A percentile compares a stretch with the other conserved stretches of the same genome.
These are phyloP conservation scores for Calonectria henricotiae DNA, from an alignment of 2,329 filamentous ascomycete species.

Conservation along the genomic window DNA sequence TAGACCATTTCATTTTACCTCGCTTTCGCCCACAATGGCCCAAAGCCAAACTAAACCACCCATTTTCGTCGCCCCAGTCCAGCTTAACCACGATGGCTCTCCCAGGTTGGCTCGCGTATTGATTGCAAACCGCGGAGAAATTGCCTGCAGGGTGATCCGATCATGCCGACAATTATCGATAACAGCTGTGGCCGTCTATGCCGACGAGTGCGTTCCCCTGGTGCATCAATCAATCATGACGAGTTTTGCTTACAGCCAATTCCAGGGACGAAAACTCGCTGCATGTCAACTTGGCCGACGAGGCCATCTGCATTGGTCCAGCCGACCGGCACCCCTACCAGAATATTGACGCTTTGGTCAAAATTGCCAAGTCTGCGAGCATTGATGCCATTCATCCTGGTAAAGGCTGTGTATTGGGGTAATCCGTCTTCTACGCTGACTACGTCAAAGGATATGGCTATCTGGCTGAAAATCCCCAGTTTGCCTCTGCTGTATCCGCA, in stretches of 20 bases:
- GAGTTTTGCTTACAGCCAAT: not conserved
- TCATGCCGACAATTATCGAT: constrained; percentile 60
- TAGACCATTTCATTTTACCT: too few relatives aligned
- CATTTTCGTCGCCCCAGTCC: constrained; percentile 3
- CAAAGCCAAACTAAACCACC: not conserved
- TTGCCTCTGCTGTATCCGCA: constrained; percentile 67
- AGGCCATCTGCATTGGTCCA: constrained; percentile 37
- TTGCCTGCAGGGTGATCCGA: constrained; percentile 43
- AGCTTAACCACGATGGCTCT: constrained; percentile 4
- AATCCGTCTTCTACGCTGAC: not conserved
- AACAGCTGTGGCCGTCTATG: constrained; percentile 71
- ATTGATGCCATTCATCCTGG: constrained; percentile 51
- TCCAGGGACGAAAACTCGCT: constrained; percentile 34
- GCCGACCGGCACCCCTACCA: constrained; percentile 36
- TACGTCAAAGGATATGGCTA: constrained; percentile 36
- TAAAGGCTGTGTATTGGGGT: not conserved
- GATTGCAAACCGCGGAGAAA: constrained; percentile 50
- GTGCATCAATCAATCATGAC: not conserved
- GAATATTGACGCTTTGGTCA: constrained; percentile 31
- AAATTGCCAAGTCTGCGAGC: constrained; percentile 47
- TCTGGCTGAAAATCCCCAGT: constrained; percentile 67
- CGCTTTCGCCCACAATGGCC: not conserved
- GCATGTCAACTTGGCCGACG: constrained; percentile 41
- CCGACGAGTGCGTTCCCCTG: constrained; percentile 56
- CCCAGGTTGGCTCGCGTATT: constrained; percentile 49